Conservation (phyloP, 257 asterid genomes). For the Nicotiana obtusifolia region DNA sequence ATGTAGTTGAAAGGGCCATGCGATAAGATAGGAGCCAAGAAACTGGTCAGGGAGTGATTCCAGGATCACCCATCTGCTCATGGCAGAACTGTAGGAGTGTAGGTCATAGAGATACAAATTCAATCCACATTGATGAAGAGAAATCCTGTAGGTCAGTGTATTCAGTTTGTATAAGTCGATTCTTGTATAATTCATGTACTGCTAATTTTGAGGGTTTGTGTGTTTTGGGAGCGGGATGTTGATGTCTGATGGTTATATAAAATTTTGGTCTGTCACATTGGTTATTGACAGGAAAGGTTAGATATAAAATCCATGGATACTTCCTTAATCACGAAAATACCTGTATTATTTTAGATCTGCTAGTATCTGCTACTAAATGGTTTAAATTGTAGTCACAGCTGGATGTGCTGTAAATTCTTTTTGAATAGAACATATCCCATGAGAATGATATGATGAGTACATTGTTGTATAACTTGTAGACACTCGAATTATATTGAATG, state of each 20-base stretch:
- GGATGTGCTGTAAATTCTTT: background rate
- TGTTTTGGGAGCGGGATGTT: background rate
- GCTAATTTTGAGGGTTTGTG: background rate
- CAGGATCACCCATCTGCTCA: background rate
- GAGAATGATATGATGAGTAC: too few species aligned
- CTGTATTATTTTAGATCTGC: background rate
- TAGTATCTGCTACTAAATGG: background rate
- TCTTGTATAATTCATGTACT: constrained; percentile 10
- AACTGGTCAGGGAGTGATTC: constrained; percentile 3
- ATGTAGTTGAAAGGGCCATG: background rate
- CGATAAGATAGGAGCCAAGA: background rate
- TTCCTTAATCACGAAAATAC: background rate
- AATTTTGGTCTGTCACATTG: background rate
- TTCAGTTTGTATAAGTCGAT: background rate
- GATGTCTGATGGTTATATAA: background rate
- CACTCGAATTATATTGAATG: background rate
- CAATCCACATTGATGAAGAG: background rate
- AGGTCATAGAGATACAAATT: background rate
- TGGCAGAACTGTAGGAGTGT: background rate
- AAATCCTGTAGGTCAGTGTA: background rate
- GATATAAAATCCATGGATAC: background rate
- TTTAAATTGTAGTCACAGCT: background rate
- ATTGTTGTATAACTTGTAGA: background rate
- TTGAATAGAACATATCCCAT: background rate
- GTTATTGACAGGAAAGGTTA: background rate